A percentile compares a stretch with the other conserved stretches of the same genome.
These are phyloP conservation scores for Brassica hybrid DNA, from an alignment of 441 rosid genomes.

Conservation along the genomic window DNA sequence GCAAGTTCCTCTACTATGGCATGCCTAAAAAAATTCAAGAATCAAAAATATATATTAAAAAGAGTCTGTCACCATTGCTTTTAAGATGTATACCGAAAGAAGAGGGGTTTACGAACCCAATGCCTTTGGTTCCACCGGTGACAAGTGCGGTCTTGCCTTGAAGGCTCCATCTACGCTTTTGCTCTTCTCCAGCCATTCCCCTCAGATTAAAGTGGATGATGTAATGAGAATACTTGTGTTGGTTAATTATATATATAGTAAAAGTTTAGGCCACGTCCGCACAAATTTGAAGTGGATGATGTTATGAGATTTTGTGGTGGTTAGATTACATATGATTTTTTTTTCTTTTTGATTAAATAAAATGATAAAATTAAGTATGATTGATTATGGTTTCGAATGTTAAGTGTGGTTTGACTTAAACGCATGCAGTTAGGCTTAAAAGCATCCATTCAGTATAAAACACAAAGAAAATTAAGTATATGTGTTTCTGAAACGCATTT, in stretches of 20 bases:
- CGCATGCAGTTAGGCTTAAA: too few species aligned
- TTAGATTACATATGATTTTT: not conserved
- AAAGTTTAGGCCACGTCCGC: not conserved
- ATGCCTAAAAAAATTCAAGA: not conserved
- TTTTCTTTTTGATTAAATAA: not conserved
- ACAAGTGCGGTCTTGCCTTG: slow-evolving; percentile 1
- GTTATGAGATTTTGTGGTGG: not conserved
- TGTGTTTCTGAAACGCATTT: too few species aligned
- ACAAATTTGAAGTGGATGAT: not conserved
- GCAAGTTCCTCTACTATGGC: slow-evolving; percentile 6
- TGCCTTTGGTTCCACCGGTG: not conserved
- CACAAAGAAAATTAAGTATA: too few species aligned
- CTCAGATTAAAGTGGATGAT: not conserved
- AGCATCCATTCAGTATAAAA: too few species aligned
- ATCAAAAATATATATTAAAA: not conserved
- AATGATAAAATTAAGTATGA: not conserved
- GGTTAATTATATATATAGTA: not conserved
- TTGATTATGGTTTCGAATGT: too few species aligned
- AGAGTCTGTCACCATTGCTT: not conserved
- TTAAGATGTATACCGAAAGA: not conserved
- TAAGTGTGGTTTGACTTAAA: too few species aligned
- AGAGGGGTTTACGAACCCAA: slow-evolving; percentile 1
- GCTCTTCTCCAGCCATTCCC: not conserved
- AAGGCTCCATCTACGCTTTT: slow-evolving; percentile 1
- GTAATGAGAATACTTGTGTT: not conserved